Base-by-base conservation (phyloP, 805 yeast species). In the Nakazawaea populi region DNA sequence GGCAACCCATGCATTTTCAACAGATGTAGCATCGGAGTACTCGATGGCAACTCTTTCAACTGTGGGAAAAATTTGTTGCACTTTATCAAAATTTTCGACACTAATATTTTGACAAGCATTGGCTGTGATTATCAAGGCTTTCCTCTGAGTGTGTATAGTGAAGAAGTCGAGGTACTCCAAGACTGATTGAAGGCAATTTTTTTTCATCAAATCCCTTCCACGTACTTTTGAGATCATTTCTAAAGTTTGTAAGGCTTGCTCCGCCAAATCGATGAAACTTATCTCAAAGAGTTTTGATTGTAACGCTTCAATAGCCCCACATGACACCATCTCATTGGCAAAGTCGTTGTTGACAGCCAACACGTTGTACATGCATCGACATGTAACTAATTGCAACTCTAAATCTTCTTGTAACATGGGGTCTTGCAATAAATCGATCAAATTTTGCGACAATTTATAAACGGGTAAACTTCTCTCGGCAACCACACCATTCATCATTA, bases 211-310 rank as follows among this genome's bases (percentile, higher is more conserved):
- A 31, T 71, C 75, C 41, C 67, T 62, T 2, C 84, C 79, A 27
- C 76, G 69, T 32, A 74, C 74, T 52, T 83, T 68, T 1, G 90
- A 80, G 12, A 86, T 79, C 63, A 79, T 72, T 60, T 85, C 91
- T 44, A 86, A 68, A 0, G 91, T 82, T 60, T 85, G 91, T 40
- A 90, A 67, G 0, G 90, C 89, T 66, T 91, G 97, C 62, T 92
- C 99, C 0, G 96, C 96, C 49, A 92, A 71, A 63, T 92, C 99
- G 49, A 92, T 91, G 61, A 80, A 91, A 49, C 83, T 81, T 14
- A 92, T 84, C 55, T 89, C 95, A 52, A 79, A 60, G 37, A 94
- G 65, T 54, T 86, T 87, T 5, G 73, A 69, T 56, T 85, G 79
- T 29, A 94, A 71, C 0, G 79, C 81, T 42, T 81, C 83, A 6